Percentiles rank a stretch among this genome's conserved stretches.
Conservation (phyloP, 2,329 filamentous ascomycete genomes). For the Aspergillus uvarum region DNA sequence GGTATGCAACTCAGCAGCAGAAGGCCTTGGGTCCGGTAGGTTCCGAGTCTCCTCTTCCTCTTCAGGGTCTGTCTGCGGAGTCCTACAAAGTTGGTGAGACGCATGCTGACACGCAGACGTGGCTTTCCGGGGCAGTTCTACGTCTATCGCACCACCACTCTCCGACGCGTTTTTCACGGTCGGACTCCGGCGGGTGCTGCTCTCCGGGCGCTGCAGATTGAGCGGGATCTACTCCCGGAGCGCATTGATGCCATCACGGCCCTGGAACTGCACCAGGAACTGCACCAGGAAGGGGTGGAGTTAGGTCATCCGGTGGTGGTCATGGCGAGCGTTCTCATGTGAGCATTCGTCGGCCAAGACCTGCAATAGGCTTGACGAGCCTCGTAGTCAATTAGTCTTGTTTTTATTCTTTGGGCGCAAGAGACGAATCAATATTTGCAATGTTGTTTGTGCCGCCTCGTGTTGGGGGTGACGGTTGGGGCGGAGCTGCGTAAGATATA, state of each 20-base stretch:
- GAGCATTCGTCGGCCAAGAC: background rate
- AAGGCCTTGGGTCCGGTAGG: background rate
- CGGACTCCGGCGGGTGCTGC: background rate
- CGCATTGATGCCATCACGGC: background rate
- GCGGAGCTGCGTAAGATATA: too few species aligned
- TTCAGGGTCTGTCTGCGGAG: too few species aligned
- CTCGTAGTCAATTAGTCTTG: too few species aligned
- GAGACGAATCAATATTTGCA: too few species aligned
- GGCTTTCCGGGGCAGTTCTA: background rate
- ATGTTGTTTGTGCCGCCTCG: too few species aligned
- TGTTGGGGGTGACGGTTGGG: too few species aligned
- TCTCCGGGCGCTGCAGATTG: background rate
- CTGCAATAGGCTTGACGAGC: too few species aligned
- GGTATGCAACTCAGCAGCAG: background rate
- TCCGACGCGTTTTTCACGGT: background rate
- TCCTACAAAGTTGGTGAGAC: too few species aligned
- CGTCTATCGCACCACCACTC: background rate
- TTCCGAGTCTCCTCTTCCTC: background rate
- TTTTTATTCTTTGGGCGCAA: too few species aligned
- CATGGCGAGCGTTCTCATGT: background rate
- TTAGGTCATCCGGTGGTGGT: slow-evolving; percentile 2
- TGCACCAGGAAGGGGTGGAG: background rate
- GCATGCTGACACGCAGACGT: background rate
- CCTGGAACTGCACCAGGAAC: background rate
- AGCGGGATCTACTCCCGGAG: background rate